phyloP scores from a whole-genome alignment of 495 filamentous ascomycete species.

The Xylaria flabelliformis region DNA sequence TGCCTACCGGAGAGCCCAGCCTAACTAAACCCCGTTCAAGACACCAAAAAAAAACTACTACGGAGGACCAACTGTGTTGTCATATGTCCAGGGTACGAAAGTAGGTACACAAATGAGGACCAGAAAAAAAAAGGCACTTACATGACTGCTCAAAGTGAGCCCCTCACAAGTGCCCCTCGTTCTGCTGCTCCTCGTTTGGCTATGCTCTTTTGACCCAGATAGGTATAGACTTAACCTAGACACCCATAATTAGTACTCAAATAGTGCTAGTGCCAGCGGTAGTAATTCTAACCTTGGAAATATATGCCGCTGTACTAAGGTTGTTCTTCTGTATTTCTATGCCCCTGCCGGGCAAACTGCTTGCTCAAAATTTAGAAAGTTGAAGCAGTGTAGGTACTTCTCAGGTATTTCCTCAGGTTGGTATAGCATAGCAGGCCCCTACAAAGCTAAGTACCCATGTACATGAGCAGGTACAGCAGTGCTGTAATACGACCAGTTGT shows the following conservation, averaged over 20 bases:
- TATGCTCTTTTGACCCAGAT: background rate
- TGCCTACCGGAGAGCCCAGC: background rate
- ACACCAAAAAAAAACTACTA: background rate
- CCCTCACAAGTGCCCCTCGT: conserved; percentile 13
- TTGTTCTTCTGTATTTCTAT: background rate
- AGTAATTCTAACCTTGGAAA: background rate
- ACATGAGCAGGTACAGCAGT: background rate
- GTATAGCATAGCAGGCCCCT: background rate
- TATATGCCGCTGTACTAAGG: background rate
- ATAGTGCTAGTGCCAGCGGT: background rate
- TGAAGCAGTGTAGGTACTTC: background rate
- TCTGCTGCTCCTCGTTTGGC: background rate
- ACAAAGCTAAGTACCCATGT: background rate
- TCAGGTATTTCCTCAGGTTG: background rate
- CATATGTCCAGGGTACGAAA: background rate
- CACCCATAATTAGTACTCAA: background rate
- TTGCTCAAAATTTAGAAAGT: background rate
- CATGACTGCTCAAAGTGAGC: conserved; percentile 3
- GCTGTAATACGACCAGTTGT: background rate
- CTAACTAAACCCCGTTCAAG: background rate
- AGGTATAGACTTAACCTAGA: background rate
- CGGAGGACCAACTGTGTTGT: background rate
- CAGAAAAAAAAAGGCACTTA: conserved; percentile 15
- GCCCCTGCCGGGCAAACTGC: background rate
- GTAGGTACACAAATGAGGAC: conserved; percentile 9